Conservation (phyloP, 805 yeast species). For the Geotrichum ghanense region DNA sequence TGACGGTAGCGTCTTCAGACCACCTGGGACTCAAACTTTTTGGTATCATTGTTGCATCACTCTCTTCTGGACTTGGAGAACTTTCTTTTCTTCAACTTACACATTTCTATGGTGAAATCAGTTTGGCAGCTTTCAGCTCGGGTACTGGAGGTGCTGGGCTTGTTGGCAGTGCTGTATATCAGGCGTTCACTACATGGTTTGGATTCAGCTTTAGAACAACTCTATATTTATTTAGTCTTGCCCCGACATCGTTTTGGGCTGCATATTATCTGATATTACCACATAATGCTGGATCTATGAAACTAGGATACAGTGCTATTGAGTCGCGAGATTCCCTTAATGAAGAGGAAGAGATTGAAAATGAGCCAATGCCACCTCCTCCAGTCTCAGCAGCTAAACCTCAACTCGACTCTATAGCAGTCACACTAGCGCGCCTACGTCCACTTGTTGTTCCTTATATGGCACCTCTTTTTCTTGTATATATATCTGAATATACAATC, state of each 20-base stretch:
- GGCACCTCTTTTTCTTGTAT: constrained; percentile 76
- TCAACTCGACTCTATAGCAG: neutral
- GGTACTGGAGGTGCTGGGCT: constrained; percentile 97
- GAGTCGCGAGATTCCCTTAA: constrained; percentile 1
- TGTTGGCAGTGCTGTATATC: constrained; percentile 57
- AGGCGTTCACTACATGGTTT: constrained; percentile 62
- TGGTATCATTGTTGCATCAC: constrained; percentile 72
- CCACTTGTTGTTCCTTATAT: constrained; percentile 40
- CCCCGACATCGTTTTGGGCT: constrained; percentile 6
- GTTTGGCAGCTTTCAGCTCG: constrained; percentile 79
- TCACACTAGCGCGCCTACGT: constrained; percentile 18
- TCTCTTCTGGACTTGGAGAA: constrained; percentile 86
- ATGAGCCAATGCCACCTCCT: neutral
- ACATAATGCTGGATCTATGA: neutral
- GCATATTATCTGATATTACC: neutral
- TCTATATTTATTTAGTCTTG: constrained; percentile 42
- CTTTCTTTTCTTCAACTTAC: constrained; percentile 79
- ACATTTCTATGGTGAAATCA: constrained; percentile 50
- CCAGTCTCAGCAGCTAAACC: neutral
- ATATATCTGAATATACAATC: constrained; percentile 74
- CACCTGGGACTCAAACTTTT: constrained; percentile 33
- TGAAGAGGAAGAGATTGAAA: constrained; percentile 1
- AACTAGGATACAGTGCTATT: neutral
- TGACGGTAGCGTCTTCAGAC: constrained; percentile 40
- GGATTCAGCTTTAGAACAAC: constrained; percentile 42